Evolutionary conservation across 768 basidiomycete species (phyloP).

Genomic region (Russula emetica): DNA sequence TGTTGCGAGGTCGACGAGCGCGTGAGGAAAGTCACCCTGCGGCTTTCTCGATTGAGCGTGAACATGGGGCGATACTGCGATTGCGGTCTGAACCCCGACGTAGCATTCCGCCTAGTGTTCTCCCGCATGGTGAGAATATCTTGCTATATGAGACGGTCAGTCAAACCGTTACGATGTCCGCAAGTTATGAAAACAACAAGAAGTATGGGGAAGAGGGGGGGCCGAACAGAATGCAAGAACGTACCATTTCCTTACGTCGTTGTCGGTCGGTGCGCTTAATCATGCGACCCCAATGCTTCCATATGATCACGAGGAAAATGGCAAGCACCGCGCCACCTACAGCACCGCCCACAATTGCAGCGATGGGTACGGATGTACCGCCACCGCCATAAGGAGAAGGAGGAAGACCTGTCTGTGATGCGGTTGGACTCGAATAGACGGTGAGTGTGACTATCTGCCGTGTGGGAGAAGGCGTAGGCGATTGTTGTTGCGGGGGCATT

Average conservation of each 20-base stretch:
- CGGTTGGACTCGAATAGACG: neutral
- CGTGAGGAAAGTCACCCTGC: conserved; percentile 42
- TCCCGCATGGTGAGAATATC: conserved; percentile 34
- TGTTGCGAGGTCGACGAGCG: neutral
- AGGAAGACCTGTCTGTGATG: conserved; percentile 9
- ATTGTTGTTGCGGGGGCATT: neutral
- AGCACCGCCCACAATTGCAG: conserved; percentile 48
- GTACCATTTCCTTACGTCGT: conserved; percentile 33
- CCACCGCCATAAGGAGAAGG: conserved; percentile 6
- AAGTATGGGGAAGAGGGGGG: neutral
- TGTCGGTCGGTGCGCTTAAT: conserved; percentile 39
- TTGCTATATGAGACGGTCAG: conserved; percentile 26
- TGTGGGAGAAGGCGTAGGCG: neutral
- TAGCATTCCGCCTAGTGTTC: conserved; percentile 44
- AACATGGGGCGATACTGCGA: conserved; percentile 17
- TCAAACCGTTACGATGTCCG: neutral
- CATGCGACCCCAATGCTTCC: conserved; percentile 46
- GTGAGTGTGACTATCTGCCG: conserved; percentile 19
- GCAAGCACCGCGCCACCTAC: conserved; percentile 47
- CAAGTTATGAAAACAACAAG: neutral
- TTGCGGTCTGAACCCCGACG: conserved; percentile 22
- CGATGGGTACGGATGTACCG: conserved; percentile 39
- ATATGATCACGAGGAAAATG: conserved; percentile 40
- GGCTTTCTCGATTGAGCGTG: conserved; percentile 25
- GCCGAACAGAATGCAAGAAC: conserved; percentile 19